Evolutionary conservation across 345 rosid genomes (phyloP), one percentile per base, ranked within the genome.

Genomic region (Corymbia maculata): DNA sequence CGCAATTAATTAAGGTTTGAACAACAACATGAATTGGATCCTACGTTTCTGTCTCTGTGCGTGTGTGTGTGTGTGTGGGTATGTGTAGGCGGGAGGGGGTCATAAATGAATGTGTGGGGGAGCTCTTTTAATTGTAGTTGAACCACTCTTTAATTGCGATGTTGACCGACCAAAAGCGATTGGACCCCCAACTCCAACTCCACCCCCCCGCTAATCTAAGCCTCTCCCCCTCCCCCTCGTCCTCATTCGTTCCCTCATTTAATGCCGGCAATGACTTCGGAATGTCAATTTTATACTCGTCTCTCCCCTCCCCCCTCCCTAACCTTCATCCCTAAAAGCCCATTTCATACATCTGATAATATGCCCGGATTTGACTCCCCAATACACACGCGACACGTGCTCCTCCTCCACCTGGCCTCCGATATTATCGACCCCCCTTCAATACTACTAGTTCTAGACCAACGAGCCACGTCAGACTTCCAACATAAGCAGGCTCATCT

Each of bases 361-460:
- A 42, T 32, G 45, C 30, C 5, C 30, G 80, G 80, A 4, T 68
- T 70, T 36, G 22, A 70, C 24, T 17, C 10, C 13, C 80, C 80
- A 70, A 70, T 75, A 75, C 49, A 6, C 49, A 11, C 49, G 28
- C 82, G 28, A 10, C 49, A 22, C 84, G 84, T 8, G 13, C 22
- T 75, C 82, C 26, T 75, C 26, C 26, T 75, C 45, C 24, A 9
- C 8, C 22, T 36, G 47, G 45, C 45, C 22, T n/a, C n/a, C n/a
- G n/a, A n/a, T n/a, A n/a, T n/a, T n/a, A n/a, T 36, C 42, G 42
- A 36, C 42, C 42, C 42, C 42, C 42, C 3, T 36, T 36, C 13
- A 26, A 17, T 36, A 70, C 1, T 3, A 2, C 1, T 3, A 2
- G 22, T 9, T 9, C 47, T 0, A 19, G 80, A 36, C 7, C 3